Conservation (phyloP, 2,329 filamentous ascomycete genomes). For the Amauroascus niger region DNA sequence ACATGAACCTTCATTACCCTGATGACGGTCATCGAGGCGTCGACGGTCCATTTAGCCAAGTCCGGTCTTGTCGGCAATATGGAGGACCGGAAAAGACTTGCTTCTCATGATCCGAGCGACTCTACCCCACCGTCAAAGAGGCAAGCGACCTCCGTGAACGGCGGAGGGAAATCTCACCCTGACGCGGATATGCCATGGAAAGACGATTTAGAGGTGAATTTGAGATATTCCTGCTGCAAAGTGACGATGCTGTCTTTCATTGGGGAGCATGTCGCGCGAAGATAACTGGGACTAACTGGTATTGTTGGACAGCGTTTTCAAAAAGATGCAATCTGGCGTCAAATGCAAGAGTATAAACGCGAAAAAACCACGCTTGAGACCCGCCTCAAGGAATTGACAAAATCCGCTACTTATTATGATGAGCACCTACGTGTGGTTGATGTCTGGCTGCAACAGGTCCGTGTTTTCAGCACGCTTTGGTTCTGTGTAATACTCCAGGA, state of each 20-base stretch:
- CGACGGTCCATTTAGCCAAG: slow-evolving; percentile 65
- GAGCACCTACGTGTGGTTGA: slow-evolving; percentile 87
- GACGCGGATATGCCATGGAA: slow-evolving; percentile 61
- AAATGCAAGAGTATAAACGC: slow-evolving; percentile 96
- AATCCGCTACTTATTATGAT: slow-evolving; percentile 71
- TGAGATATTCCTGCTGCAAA: neutral
- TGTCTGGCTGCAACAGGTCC: slow-evolving; percentile 87
- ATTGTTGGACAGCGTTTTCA: slow-evolving; percentile 58
- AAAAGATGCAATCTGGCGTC: slow-evolving; percentile 92
- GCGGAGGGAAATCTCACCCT: slow-evolving; percentile 53
- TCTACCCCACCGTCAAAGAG: slow-evolving; percentile 83
- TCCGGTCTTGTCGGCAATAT: slow-evolving; percentile 75
- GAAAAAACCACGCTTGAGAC: slow-evolving; percentile 73
- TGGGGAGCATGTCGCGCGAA: slow-evolving; percentile 21
- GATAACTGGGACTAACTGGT: slow-evolving; percentile 30
- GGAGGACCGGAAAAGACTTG: slow-evolving; percentile 98
- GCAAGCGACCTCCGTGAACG: slow-evolving; percentile 64
- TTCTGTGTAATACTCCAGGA: neutral
- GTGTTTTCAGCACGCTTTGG: slow-evolving; percentile 22
- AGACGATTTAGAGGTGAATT: slow-evolving; percentile 61
- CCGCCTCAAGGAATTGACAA: slow-evolving; percentile 69
- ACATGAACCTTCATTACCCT: slow-evolving; percentile 39
- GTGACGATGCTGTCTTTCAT: neutral
- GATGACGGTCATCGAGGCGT: slow-evolving; percentile 77
- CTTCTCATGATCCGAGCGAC: slow-evolving; percentile 68